Evolutionary conservation across 805 yeast genomes (phyloP), one percentile per base, ranked within the genome.

Genomic region (Wickerhamomyces hampshirensis): DNA sequence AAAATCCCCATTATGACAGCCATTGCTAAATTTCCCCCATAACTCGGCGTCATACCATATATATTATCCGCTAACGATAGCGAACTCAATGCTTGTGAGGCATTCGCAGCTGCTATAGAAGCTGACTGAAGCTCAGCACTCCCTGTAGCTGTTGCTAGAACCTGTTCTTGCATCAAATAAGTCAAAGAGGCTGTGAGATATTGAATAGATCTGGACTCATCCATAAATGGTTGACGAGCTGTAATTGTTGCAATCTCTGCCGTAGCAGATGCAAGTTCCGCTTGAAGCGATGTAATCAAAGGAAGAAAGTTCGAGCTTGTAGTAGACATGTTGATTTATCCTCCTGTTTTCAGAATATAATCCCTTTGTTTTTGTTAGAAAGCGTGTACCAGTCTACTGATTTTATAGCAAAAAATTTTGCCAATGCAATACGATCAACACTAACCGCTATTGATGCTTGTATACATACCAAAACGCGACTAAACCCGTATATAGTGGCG

Each of bases 1-100:
- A 73, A 56, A 0, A 80, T 18, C 5, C 69, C 75, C 66, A 77
- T 81, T 0, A 81, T 56, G 3, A 67, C 69, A 4, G 77, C 56
- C 49, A 80, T 73, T 0, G 78, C 72, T 11, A 67, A 37, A 52
- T 85, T 86, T 14, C 80, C 86, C 4, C 72, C 73, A 4, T 63
- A 44, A 31, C 67, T 65, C 4, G 89, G 88, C 17, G 50, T 48
- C 50, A 61, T 60, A 26, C 72, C 77, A 37, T 62, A 71, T 12
- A 43, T 12, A 18, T 45, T 47, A 5, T 40, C 46, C 13, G 33
- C 42, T 2, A 28, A 6, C 12, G 33, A 33, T 2, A 43, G 14
- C 1, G 43, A 33, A 5, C 42, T 35, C 9, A 50, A n/a, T 0
- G 36, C 42, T 2, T 26, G 17, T 8, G 41, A 26, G 2, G 56